A percentile compares a stretch with the other conserved stretches of the same genome.
These are phyloP conservation scores for Fragaria iinumae DNA, from an alignment of 306 rosid genomes.

Conservation along the genomic window DNA sequence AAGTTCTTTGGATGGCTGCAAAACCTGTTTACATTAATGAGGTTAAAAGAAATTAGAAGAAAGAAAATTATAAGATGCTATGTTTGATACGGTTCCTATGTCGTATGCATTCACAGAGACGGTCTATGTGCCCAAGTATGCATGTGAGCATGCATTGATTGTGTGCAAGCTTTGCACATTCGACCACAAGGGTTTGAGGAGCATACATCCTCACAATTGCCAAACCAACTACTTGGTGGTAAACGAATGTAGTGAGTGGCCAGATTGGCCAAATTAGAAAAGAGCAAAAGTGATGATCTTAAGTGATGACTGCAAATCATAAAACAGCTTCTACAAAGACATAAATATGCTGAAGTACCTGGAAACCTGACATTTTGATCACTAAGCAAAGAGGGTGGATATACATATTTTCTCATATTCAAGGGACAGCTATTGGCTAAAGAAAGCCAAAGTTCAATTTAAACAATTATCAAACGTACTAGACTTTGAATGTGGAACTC, in stretches of 20 bases:
- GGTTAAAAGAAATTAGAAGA: not conserved
- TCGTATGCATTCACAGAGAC: not conserved
- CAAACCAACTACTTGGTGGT: not conserved
- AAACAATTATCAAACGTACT: not conserved
- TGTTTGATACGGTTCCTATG: not conserved
- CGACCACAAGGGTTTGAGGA: not conserved
- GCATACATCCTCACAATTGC: not conserved
- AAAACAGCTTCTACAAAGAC: not conserved
- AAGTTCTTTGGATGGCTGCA: conserved; percentile 66
- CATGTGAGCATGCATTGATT: no score
- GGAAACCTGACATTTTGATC: not conserved
- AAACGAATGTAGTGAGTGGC: not conserved
- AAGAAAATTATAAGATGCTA: not conserved
- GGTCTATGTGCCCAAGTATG: not conserved
- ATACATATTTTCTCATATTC: not conserved
- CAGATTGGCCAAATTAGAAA: not conserved
- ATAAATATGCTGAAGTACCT: not conserved
- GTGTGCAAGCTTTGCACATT: not conserved
- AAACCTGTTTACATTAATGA: conserved; percentile 34
- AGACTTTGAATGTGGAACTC: not conserved
- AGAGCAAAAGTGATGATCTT: not conserved
- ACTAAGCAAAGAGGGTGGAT: not conserved
- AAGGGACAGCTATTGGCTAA: not conserved
- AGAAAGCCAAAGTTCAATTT: not conserved
- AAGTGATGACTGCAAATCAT: not conserved